phyloP scores from a whole-genome alignment of 768 basidiomycete species.

The Pleurotus ostreatus region DNA sequence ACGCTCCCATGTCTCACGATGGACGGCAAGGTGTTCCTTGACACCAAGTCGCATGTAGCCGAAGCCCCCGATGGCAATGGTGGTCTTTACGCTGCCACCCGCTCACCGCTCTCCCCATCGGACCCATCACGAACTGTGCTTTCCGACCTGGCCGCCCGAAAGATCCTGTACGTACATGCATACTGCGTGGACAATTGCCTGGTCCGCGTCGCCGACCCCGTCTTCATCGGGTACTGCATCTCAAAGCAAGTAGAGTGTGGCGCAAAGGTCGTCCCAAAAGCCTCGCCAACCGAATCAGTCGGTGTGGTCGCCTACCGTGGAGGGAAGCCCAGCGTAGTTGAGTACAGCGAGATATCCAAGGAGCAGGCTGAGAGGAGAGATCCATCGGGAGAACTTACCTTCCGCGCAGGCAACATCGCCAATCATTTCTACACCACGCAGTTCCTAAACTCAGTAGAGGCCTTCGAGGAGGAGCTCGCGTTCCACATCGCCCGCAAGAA shows the following conservation, averaged over 20 bases:
- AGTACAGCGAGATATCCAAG: slow-evolving; percentile 92
- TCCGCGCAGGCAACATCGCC: slow-evolving; percentile 95
- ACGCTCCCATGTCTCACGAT: slow-evolving; percentile 92
- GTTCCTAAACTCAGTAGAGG: slow-evolving; percentile 74
- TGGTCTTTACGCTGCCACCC: slow-evolving; percentile 92
- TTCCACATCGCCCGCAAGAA: slow-evolving; percentile 99
- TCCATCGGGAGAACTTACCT: slow-evolving; percentile 71
- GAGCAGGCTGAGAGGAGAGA: slow-evolving; percentile 82
- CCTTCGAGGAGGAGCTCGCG: slow-evolving; percentile 84
- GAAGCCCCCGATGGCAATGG: slow-evolving; percentile 98
- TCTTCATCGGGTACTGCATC: slow-evolving; percentile 95
- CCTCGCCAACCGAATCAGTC: slow-evolving; percentile 82
- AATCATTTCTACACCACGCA: slow-evolving; percentile 96
- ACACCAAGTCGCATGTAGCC: slow-evolving; percentile 73
- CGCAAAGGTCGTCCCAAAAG: slow-evolving; percentile 94
- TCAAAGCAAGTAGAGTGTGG: slow-evolving; percentile 85
- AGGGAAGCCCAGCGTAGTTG: slow-evolving; percentile 87
- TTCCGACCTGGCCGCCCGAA: slow-evolving; percentile 71
- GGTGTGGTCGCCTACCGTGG: slow-evolving; percentile 88
- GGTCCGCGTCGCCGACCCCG: slow-evolving; percentile 93
- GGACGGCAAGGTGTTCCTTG: slow-evolving; percentile 91
- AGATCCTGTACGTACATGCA: slow-evolving; percentile 85
- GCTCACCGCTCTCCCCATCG: slow-evolving; percentile 61
- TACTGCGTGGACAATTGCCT: slow-evolving; percentile 99
- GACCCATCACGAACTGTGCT: slow-evolving; percentile 72